Evolutionary conservation across 2,329 filamentous ascomycete species (phyloP).

Genomic region (Apiospora rasikravindrae): DNA sequence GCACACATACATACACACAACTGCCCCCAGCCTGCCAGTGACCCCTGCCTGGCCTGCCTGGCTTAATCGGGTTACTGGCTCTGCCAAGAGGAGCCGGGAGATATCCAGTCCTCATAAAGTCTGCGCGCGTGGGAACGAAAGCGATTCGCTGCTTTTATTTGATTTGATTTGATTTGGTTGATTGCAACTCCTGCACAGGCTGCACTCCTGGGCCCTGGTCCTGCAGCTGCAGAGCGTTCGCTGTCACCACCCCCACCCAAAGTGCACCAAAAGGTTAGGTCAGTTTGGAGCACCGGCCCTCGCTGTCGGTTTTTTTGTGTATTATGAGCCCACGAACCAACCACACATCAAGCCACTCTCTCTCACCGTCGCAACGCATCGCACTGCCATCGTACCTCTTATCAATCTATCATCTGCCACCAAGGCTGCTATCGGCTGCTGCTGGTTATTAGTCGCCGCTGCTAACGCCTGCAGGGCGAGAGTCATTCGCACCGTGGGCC

Average conservation of each 20-base stretch:
- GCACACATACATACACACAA: too few relatives aligned
- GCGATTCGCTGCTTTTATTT: neutral
- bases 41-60: neutral
- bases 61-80: neutral
- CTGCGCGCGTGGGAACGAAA: neutral
- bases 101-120: neutral
- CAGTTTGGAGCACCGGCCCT: neutral
- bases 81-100: neutral
- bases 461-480: slow-evolving; percentile 3
- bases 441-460: too few relatives aligned
- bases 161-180: too few relatives aligned
- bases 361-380: neutral
- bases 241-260: neutral
- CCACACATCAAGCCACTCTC: neutral
- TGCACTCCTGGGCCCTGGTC: neutral
- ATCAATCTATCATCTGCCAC: neutral
- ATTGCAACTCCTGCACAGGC: neutral
- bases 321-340: slow-evolving; percentile 14
- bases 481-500: slow-evolving; percentile 9
- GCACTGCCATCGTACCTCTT: neutral
- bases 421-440: too few relatives aligned
- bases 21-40: neutral
- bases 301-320: neutral
- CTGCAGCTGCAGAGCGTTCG: neutral
- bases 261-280: neutral